Conservation (phyloP, 1,284 basidiomycete species). For the Puccinia horiana region DNA sequence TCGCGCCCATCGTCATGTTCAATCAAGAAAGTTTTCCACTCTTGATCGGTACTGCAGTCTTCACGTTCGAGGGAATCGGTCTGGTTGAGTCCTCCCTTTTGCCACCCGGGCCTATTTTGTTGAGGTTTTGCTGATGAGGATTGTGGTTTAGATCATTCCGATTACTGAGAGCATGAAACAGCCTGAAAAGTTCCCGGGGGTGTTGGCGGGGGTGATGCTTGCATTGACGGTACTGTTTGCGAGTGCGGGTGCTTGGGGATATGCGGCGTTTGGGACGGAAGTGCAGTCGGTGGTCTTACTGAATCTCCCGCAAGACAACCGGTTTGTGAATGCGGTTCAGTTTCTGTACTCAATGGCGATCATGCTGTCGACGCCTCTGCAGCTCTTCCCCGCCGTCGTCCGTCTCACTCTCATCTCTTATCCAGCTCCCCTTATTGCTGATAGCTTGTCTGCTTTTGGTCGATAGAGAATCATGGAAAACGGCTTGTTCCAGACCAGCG, state of each 20-base stretch:
- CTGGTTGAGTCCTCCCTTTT: conserved; percentile 65
- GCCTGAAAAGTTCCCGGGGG: conserved; percentile 86
- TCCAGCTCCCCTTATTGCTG: background rate
- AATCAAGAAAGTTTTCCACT: conserved; percentile 86
- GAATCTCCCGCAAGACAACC: conserved; percentile 81
- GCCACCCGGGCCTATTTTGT: conserved; percentile 33
- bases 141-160: conserved; percentile 70
- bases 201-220: conserved; percentile 86
- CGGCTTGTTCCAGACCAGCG: conserved; percentile 79
- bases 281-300: conserved; percentile 91
- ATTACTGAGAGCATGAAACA: conserved; percentile 92
- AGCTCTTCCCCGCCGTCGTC: conserved; percentile 88
- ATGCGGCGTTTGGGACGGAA: conserved; percentile 58
- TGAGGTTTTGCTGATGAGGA: background rate
- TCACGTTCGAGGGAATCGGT: conserved; percentile 97
- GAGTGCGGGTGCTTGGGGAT: conserved; percentile 70
- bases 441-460: background rate
- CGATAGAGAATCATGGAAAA: conserved; percentile 83
- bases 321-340: conserved; percentile 59
- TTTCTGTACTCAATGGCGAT: conserved; percentile 74
- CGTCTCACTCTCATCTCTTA: background rate
- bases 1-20: conserved; percentile 83
- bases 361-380: conserved; percentile 86
- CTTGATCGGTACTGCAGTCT: conserved; percentile 94
- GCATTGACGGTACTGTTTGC: conserved; percentile 74